Base-by-base conservation (phyloP, 108 stramenopile species). In the Cylindrotheca closterium region DNA sequence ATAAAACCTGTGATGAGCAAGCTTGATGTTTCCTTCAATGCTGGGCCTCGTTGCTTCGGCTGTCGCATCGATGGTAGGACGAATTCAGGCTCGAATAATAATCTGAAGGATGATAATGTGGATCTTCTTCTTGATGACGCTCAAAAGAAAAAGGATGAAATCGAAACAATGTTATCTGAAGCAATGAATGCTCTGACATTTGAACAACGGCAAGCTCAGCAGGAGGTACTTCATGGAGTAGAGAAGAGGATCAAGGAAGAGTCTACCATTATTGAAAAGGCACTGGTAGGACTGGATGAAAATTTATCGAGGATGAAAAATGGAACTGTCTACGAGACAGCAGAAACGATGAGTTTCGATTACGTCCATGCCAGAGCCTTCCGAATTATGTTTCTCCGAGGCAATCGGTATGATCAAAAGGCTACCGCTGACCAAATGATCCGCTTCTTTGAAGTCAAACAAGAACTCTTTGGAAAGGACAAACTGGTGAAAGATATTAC, bases 371-470 rank as follows among this genome's bases (percentile, higher is more conserved):
- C 33, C 22, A 21, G 4, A 2, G 32, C 55, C 31, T 78, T 78
- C 58, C 67, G 67, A n/a, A 58, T 78, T 19, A 73, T 54, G 55
- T 67, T 67, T 49, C 47, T 67, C 12, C 55, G 55, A 26, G 47
- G 53, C 4, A 49, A 47, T 55, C 47, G 55, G 26, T 42, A 53
- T 18, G 62, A 68, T 62, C 19, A 19, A 1, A 73, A 65, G 29
- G 53, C 51, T 25, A 60, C 73, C 4, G 66, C 73, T 21, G 56
- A 56, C 25, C 73, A 57, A 8, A 42, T 67, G 1, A 46, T 48
- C 7, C 23, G 60, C 26, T 58, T 60, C 49, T 74, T 67, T 42
- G 48, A 51, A 17, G 62, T 54, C 4, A 74, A 67, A 26, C 53
- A 55, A 2, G 29, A 54, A 0, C 46, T 74, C 0, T 74, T 62